Conservation (phyloP, 352 stramenopile genomes). For the Aphanomyces euteiches region DNA sequence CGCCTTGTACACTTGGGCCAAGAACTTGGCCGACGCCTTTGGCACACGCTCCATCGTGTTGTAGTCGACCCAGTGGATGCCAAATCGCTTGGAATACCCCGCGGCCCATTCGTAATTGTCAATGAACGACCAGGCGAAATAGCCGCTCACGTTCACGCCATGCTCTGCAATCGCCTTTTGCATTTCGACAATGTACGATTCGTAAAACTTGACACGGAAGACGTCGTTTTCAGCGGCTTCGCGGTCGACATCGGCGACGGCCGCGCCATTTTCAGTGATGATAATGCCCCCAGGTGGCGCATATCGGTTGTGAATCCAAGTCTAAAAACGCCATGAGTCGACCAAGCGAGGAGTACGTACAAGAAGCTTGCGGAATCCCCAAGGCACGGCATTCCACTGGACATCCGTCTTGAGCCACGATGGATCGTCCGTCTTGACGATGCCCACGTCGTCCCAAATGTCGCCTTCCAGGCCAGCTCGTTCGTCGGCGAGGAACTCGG, state of each 20-base stretch:
- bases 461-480: slow-evolving; percentile 37
- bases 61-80: slow-evolving; percentile 53
- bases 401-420: slow-evolving; percentile 76
- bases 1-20: slow-evolving; percentile 42
- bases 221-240: slow-evolving; percentile 68
- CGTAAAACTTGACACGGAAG: slow-evolving; percentile 75
- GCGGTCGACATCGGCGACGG: slow-evolving; percentile 58
- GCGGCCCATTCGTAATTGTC: slow-evolving; percentile 92
- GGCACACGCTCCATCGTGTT: slow-evolving; percentile 55
- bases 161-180: slow-evolving; percentile 42
- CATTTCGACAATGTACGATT: slow-evolving; percentile 77
- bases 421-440: slow-evolving; percentile 42
- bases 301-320: slow-evolving; percentile 88
- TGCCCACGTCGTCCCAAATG: slow-evolving; percentile 45
- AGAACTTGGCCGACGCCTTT: slow-evolving; percentile 60
- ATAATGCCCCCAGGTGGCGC: slow-evolving; percentile 61
- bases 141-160: slow-evolving; percentile 64
- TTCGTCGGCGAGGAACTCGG: slow-evolving; percentile 39
- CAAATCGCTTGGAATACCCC: slow-evolving; percentile 45
- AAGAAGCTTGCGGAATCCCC: slow-evolving; percentile 84
- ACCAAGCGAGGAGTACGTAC: slow-evolving; percentile 41
- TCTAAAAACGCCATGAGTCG: not conserved
- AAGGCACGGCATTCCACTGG: slow-evolving; percentile 65
- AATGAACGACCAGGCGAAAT: slow-evolving; percentile 89
- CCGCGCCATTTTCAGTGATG: slow-evolving; percentile 92